phyloP scores from a whole-genome alignment of 345 rosid species.

The Rhizophora mangle region DNA sequence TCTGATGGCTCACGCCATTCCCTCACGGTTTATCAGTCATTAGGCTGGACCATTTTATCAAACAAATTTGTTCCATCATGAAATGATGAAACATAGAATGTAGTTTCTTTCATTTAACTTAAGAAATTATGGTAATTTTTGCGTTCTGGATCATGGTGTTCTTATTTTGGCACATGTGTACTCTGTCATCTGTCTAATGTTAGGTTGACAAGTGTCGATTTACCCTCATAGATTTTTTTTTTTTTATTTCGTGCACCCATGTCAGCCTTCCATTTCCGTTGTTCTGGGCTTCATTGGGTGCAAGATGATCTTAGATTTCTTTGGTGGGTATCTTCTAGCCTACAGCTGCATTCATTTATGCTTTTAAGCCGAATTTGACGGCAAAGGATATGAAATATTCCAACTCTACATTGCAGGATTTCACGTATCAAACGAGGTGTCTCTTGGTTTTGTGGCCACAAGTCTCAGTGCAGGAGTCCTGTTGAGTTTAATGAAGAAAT shows the following conservation, averaged over 20 bases:
- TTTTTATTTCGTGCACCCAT: constrained; percentile 11
- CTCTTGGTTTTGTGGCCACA: constrained; percentile 85
- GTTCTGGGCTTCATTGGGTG: constrained; percentile 89
- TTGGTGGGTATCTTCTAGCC: constrained; percentile 49
- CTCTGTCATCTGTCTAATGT: neutral
- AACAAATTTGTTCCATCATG: too few species aligned
- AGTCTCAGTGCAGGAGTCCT: constrained; percentile 71
- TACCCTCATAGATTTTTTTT: neutral
- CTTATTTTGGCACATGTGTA: neutral
- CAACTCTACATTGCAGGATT: constrained; percentile 44
- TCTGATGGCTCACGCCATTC: neutral
- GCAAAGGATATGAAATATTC: constrained; percentile 1
- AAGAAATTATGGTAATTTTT: too few species aligned
- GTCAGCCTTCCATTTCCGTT: constrained; percentile 78
- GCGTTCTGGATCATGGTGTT: neutral
- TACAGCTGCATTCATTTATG: neutral
- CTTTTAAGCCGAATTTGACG: neutral
- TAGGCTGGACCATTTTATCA: too few species aligned
- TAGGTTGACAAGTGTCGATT: neutral
- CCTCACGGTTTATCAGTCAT: too few species aligned
- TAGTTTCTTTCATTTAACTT: too few species aligned
- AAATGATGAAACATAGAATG: too few species aligned
- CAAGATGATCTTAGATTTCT: constrained; percentile 88
- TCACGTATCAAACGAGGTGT: constrained; percentile 79
- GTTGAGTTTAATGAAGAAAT: constrained; percentile 71